Evolutionary conservation across 2,329 filamentous ascomycete genomes (phyloP).

Genomic region (Bipolaris bicolor): DNA sequence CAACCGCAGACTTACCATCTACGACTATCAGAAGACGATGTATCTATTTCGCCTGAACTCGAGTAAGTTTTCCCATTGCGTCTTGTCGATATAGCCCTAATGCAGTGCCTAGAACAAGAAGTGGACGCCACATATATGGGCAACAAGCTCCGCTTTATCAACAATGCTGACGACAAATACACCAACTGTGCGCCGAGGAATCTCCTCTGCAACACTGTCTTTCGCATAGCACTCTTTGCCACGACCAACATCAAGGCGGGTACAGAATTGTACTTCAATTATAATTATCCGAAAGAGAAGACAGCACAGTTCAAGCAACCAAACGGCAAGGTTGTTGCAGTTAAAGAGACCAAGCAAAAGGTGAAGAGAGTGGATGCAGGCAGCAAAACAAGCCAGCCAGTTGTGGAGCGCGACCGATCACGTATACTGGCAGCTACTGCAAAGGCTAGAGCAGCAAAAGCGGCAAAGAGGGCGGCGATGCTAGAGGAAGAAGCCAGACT

Average conservation of each 20-base stretch:
- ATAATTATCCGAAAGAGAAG: constrained; percentile 57
- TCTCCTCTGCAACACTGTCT: constrained; percentile 73
- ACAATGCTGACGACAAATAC: constrained; percentile 67
- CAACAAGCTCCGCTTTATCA: constrained; percentile 83
- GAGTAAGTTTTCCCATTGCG: constrained; percentile 32
- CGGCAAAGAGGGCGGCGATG: constrained; percentile 16
- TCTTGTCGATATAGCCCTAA: constrained; percentile 10
- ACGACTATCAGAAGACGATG: constrained; percentile 66
- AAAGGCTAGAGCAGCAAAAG: constrained; percentile 25
- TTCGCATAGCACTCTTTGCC: constrained; percentile 77
- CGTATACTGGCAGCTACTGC: constrained; percentile 5
- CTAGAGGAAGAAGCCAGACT: constrained; percentile 7
- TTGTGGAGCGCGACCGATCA: constrained; percentile 6
- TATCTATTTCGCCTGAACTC: constrained; percentile 64
- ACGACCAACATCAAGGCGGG: constrained; percentile 70
- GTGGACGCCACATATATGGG: constrained; percentile 78
- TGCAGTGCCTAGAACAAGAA: constrained; percentile 49
- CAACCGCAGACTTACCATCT: constrained; percentile 71
- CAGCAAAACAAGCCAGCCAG: neutral
- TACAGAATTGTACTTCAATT: constrained; percentile 83
- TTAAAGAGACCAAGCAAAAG: constrained; percentile 18
- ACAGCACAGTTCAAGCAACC: constrained; percentile 34
- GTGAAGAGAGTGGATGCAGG: constrained; percentile 10
- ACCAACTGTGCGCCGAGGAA: constrained; percentile 71
- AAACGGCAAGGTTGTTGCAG: constrained; percentile 16